Percentiles rank a stretch among this genome's conserved stretches.
Evolutionary conservation across 2,329 filamentous ascomycete genomes (phyloP).

Genomic region (Fusarium solani-melongenae): DNA sequence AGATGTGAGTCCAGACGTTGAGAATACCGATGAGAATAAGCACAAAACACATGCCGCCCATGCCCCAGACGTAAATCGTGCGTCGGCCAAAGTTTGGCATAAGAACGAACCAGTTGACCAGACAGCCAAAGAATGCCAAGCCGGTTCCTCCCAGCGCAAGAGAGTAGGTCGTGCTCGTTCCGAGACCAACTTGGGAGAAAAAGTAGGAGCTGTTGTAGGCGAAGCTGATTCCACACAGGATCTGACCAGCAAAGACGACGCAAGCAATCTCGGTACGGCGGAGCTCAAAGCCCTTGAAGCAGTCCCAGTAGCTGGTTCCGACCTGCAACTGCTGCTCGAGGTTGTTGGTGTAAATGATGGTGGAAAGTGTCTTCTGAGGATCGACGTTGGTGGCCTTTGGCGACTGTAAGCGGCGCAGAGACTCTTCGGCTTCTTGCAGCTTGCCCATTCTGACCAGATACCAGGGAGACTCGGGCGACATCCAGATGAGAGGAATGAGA

Average conservation of each 20-base stretch:
- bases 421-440: conserved; percentile 47
- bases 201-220: conserved; percentile 28
- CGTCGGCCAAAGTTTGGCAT: conserved; percentile 56
- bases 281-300: conserved; percentile 55
- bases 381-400: conserved; percentile 40
- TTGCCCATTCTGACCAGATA: conserved; percentile 52
- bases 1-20: conserved; percentile 44
- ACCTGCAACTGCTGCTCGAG: conserved; percentile 47
- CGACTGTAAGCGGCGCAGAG: conserved; percentile 45
- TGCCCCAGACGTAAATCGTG: conserved; percentile 55
- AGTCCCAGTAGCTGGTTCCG: conserved; percentile 54
- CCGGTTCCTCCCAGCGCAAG: conserved; percentile 52
- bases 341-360: conserved; percentile 56
- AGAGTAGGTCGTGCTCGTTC: conserved; percentile 42
- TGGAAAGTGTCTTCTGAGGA: conserved; percentile 49
- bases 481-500: conserved; percentile 51
- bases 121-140: conserved; percentile 56
- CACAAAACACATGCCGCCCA: conserved; percentile 50
- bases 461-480: conserved; percentile 60
- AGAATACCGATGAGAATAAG: conserved; percentile 56
- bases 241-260: conserved; percentile 49
- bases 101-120: conserved; percentile 54
- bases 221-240: conserved; percentile 48
- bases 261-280: conserved; percentile 50
- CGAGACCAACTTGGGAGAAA: background rate